Percentiles rank a stretch among this genome's conserved stretches.
These are phyloP conservation scores for Globisporangium apiculatum DNA, from an alignment of 352 stramenopile species.

Conservation along the genomic window DNA sequence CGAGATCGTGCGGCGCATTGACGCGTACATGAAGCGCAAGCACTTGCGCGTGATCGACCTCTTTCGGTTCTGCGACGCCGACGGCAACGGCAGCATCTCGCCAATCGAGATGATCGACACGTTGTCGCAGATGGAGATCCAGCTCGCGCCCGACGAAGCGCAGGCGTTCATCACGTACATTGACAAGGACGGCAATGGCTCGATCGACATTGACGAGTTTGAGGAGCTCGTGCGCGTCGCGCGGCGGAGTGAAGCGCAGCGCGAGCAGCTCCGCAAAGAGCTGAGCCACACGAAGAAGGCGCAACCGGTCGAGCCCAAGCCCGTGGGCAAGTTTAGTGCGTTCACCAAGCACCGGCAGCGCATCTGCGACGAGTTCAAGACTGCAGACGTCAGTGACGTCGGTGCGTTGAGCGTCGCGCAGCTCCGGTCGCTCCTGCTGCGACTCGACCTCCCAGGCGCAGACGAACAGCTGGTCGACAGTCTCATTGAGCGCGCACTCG, in stretches of 20 bases:
- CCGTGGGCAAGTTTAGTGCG: slow-evolving; percentile 25
- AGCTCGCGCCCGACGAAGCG: slow-evolving; percentile 54
- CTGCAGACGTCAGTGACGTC: slow-evolving; percentile 26
- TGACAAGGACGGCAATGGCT: slow-evolving; percentile 78
- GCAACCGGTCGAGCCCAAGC: slow-evolving; percentile 19
- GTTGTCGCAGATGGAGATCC: slow-evolving; percentile 80
- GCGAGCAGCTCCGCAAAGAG: slow-evolving; percentile 67
- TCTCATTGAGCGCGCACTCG: slow-evolving; percentile 31
- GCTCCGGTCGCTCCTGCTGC: slow-evolving; percentile 34
- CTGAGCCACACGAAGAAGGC: slow-evolving; percentile 32
- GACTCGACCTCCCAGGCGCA: slow-evolving; percentile 41
- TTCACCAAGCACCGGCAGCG: slow-evolving; percentile 45
- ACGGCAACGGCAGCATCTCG: slow-evolving; percentile 75
- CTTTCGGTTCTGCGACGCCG: slow-evolving; percentile 79
- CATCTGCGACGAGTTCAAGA: slow-evolving; percentile 66
- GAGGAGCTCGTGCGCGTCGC: slow-evolving; percentile 73
- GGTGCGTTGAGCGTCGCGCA: slow-evolving; percentile 33
- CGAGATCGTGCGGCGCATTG: slow-evolving; percentile 73
- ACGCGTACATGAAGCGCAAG: slow-evolving; percentile 82
- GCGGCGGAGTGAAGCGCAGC: slow-evolving; percentile 58
- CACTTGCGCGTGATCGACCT: slow-evolving; percentile 78
- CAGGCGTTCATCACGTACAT: slow-evolving; percentile 71
- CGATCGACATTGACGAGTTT: slow-evolving; percentile 83
- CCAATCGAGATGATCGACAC: slow-evolving; percentile 78
- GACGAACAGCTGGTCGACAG: slow-evolving; percentile 39